Base-by-base conservation (phyloP, 2,329 filamentous ascomycete genomes). In the Tolypocladium inflatum region DNA sequence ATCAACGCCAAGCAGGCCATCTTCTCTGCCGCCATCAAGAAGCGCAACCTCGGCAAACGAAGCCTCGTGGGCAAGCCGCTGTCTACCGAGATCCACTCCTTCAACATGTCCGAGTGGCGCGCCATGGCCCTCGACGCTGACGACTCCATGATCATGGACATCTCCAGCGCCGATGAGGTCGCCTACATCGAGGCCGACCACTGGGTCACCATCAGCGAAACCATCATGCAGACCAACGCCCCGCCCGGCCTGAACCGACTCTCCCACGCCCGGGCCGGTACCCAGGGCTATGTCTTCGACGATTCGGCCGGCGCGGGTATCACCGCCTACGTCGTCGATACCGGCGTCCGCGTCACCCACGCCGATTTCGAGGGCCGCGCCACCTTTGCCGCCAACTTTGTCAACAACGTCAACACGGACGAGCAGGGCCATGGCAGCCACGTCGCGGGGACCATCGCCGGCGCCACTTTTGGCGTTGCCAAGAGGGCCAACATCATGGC, bases 371-470 rank as follows among this genome's bases (percentile, higher is more conserved):
- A 79, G 67, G 80, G 79, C 54, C 80, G 83, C 58, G 83, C 82
- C 21, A 74, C 68, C 43, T 77, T 79, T 59, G 81, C 70, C 21
- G 78, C 74, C 65, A 84, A 83, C 71, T 79, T 80, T 58, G 70
- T 82, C 55, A 73, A 80, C 70, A 63, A 66, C 55, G 67, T 71
- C 43, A 74, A 83, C 65, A 76, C 75, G 4, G 82, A 86, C 57
- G 75, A 80, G 62, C 82, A 85, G 64, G 84, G 84, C 15, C 85
- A 87, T 70, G 85, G 85, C 45, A 84, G 77, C 57, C 85, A 87
- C 72, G 82, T 85, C 33, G 78, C 83, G 11, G 85, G 83, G 30
- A 87, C 83, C 19, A 80, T 86, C 50, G 85, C 75, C 26, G 82
- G 83, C 39, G 74, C 72, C 56, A 85, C 80, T 3, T 86, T 82